These are phyloP conservation scores for Aspergillus sp. DNA, from an alignment of 2,329 filamentous ascomycete species.

Conservation along the genomic window DNA sequence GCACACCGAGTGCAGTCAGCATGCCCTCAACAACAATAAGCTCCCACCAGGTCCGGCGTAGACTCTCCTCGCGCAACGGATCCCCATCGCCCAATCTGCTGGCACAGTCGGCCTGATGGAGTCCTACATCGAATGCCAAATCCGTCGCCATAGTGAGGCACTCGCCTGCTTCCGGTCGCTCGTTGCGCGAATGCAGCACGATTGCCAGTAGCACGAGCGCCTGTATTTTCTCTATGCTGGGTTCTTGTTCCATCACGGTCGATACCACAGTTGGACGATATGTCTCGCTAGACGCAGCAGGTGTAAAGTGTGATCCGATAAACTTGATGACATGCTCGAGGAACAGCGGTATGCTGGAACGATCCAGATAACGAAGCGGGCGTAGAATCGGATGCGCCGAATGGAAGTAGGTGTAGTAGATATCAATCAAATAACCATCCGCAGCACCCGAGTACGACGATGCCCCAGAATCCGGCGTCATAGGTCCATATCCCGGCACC, in stretches of 20 bases:
- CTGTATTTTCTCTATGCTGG: constrained; percentile 63
- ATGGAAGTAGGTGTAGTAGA: constrained; percentile 53
- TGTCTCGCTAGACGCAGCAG: constrained; percentile 38
- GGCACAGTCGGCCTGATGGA: constrained; percentile 66
- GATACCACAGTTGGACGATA: constrained; percentile 34
- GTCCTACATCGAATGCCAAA: constrained; percentile 66
- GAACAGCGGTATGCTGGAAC: constrained; percentile 35
- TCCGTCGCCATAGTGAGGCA: constrained; percentile 62
- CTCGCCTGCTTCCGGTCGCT: constrained; percentile 61
- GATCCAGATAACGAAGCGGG: constrained; percentile 38
- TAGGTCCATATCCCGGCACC: constrained; percentile 12
- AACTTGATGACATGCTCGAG: constrained; percentile 52
- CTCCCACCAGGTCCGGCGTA: constrained; percentile 88
- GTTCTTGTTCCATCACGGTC: constrained; percentile 27
- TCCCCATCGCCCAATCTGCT: constrained; percentile 56
- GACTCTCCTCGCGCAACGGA: constrained; percentile 68
- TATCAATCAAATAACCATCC: constrained; percentile 42
- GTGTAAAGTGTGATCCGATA: constrained; percentile 50
- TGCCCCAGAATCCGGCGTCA: constrained; percentile 31
- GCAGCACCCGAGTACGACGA: constrained; percentile 22
- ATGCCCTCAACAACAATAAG: constrained; percentile 76
- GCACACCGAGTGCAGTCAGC: constrained; percentile 62
- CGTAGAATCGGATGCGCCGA: constrained; percentile 51
- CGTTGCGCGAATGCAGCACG: constrained; percentile 67
- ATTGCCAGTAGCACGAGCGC: constrained; percentile 70